Conservation (phyloP, 225 moss, liverwort and hornwort species). For the Bryum argenteum region DNA sequence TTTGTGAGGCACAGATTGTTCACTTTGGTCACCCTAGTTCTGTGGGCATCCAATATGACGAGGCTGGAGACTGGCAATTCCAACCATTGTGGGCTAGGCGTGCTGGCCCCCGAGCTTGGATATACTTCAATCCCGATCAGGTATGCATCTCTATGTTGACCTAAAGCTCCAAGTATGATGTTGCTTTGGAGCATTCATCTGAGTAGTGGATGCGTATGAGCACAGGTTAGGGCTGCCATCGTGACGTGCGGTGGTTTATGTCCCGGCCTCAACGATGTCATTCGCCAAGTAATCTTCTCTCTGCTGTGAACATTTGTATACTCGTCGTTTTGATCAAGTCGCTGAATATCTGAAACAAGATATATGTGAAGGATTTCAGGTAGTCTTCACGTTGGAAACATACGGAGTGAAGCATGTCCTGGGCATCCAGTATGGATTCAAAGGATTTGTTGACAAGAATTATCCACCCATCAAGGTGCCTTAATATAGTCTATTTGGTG, state of each 20-base stretch:
- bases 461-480: slow-evolving; percentile 80
- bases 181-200: not conserved
- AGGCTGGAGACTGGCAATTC: slow-evolving; percentile 82
- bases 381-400: slow-evolving; percentile 75
- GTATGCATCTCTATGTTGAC: slow-evolving; percentile 30
- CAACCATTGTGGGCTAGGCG: slow-evolving; percentile 78
- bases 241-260: slow-evolving; percentile 96
- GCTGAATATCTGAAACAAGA: slow-evolving; percentile 13
- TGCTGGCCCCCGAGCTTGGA: slow-evolving; percentile 66
- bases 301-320: not conserved
- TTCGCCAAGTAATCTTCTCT: slow-evolving; percentile 66
- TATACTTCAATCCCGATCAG: slow-evolving; percentile 58
- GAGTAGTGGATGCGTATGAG: not conserved
- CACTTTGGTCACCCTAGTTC: slow-evolving; percentile 88
- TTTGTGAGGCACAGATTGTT: slow-evolving; percentile 51
- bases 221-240: slow-evolving; percentile 78
- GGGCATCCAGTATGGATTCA: slow-evolving; percentile 91
- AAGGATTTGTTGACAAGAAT: slow-evolving; percentile 84
- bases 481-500: not conserved
- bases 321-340: not conserved
- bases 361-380: slow-evolving; percentile 47
- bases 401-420: slow-evolving; percentile 86
- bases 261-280: slow-evolving; percentile 88
- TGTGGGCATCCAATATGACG: slow-evolving; percentile 79
- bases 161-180: not conserved